Base-by-base conservation (phyloP, 2,329 filamentous ascomycete genomes). In the Albifimbria verrucaria region DNA sequence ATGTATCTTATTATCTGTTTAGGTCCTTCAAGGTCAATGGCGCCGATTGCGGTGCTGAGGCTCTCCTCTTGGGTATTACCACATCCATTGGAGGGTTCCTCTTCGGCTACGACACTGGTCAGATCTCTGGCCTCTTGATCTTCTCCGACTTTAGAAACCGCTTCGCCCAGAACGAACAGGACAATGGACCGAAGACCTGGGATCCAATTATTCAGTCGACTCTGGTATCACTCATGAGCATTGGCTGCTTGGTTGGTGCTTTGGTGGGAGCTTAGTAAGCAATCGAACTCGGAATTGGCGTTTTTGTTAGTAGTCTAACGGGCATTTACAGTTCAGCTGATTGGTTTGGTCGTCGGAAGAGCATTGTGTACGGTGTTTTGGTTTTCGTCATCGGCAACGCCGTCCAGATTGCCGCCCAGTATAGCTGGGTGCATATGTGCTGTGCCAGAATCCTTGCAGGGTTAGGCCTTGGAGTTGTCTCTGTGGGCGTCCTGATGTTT, bases 391-490 rank as follows among this genome's bases (percentile, higher is more conserved):
- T 87, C 52, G 87, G 87, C 58, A 85, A 86, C 60, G 74, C 86
- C 52, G 77, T 89, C 39, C 86, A 89, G 65, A 83, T 89, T 60
- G 77, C 84, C 0, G 80, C 83, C 4, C 70, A 71, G 50, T 60
- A 72, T 21, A 73, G 71, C 41, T 89, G 86, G 86, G 78, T 86
- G 58, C 86, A 88, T 63, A 72, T 88, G 57, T 83, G 82, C 67
- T 75, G 86, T 57, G 87, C 86, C 26, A 77, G 87, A 55, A 84
- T 85, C 71, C 74, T 87, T 24, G 83, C 85, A 32, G 87, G 87
- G 62, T 73, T 89, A 3, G 86, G 86, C 44, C 79, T 89, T 24
- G 87, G 87, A 43, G 85, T 78, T 49, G 74, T 89, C 2, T 87
- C 83, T 0, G 80, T 87, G 28, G 76, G 82, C 32, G 83, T 87